These are phyloP conservation scores for Nakazawaea ernobii DNA, from an alignment of 805 yeast species.

Conservation along the genomic window DNA sequence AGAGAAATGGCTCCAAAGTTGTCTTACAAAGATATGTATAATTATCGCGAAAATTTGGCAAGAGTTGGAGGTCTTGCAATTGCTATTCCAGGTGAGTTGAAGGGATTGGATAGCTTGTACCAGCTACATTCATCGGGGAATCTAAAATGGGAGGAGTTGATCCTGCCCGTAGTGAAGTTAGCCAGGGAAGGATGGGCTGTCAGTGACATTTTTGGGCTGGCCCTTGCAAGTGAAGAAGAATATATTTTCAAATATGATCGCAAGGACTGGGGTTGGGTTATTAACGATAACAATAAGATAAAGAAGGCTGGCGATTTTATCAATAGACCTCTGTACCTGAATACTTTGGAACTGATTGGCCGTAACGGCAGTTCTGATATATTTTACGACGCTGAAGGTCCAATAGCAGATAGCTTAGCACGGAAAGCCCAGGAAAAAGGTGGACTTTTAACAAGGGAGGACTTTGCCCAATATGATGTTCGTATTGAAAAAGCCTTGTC, in stretches of 20 bases:
- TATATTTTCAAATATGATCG: slow-evolving; percentile 23
- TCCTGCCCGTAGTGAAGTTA: slow-evolving; percentile 68
- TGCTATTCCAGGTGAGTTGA: slow-evolving; percentile 88
- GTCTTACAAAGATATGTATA: slow-evolving; percentile 64
- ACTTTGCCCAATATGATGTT: slow-evolving; percentile 58
- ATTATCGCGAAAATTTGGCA: slow-evolving; percentile 39
- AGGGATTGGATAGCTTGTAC: slow-evolving; percentile 67
- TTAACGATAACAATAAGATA: slow-evolving; percentile 25
- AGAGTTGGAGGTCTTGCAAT: slow-evolving; percentile 82
- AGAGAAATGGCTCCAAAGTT: slow-evolving; percentile 78
- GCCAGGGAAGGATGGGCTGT: slow-evolving; percentile 62
- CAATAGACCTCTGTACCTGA: slow-evolving; percentile 54
- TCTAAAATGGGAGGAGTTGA: slow-evolving; percentile 63
- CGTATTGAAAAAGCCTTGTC: slow-evolving; percentile 38
- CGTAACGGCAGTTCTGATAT: slow-evolving; percentile 69
- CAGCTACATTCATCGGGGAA: slow-evolving; percentile 63
- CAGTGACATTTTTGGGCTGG: slow-evolving; percentile 34
- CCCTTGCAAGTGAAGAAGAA: slow-evolving; percentile 33
- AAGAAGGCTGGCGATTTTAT: slow-evolving; percentile 54
- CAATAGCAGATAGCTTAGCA: slow-evolving; percentile 59
- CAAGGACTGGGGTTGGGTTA: slow-evolving; percentile 54
- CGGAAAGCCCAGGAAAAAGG: slow-evolving; percentile 43
- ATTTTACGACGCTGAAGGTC: slow-evolving; percentile 81
- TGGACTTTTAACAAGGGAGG: slow-evolving; percentile 64
- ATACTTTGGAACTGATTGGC: slow-evolving; percentile 65